phyloP scores from a whole-genome alignment of 345 rosid species.

The Cardamine resedifolia region DNA sequence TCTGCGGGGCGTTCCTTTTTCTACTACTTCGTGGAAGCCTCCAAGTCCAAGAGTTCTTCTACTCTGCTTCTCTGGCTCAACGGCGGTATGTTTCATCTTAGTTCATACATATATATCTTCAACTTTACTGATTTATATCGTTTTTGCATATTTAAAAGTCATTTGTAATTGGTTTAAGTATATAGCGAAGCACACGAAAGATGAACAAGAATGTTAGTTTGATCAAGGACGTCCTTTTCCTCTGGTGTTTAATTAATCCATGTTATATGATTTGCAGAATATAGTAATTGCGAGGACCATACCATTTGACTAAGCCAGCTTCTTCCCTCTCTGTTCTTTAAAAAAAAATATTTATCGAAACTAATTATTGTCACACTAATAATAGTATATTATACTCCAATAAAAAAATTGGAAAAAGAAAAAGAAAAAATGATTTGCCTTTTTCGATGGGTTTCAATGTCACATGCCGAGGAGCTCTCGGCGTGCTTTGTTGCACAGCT shows the following conservation, averaged over 20 bases:
- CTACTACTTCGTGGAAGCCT: conserved; percentile 70
- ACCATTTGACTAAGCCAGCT: conserved; percentile 7
- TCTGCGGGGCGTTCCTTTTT: conserved; percentile 61
- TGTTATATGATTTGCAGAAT: background rate
- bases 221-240: conserved; percentile 17
- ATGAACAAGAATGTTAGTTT: conserved; percentile 28
- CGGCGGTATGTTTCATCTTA: conserved; percentile 55
- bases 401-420: background rate
- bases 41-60: conserved; percentile 40
- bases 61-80: conserved; percentile 96
- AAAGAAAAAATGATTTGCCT: conserved; percentile 12
- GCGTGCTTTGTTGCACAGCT: conserved; percentile 35
- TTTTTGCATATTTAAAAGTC: background rate
- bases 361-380: conserved; percentile 4
- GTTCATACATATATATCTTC: background rate
- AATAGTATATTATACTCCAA: background rate
- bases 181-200: background rate
- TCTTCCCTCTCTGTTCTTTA: background rate
- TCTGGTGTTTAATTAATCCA: background rate
- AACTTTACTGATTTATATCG: background rate
- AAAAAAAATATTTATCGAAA: background rate
- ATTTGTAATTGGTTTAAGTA: background rate
- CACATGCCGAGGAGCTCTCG: conserved; percentile 31
- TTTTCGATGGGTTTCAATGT: conserved; percentile 6
- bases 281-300: conserved; percentile 3